Conservation (phyloP, 2,329 filamentous ascomycete genomes). For the Arthrobotrys iridis region DNA sequence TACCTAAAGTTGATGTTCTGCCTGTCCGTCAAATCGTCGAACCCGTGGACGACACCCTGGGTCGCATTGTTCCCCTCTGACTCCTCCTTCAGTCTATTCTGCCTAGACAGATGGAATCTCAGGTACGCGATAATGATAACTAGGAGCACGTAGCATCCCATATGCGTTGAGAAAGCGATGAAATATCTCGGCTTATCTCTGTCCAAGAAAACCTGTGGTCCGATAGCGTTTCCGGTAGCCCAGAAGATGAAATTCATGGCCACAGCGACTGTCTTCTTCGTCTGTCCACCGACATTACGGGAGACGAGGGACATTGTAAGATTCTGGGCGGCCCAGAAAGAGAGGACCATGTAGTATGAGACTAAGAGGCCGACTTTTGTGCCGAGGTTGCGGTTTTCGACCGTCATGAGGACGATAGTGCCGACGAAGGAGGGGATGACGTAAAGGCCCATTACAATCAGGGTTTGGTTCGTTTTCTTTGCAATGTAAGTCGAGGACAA, state of each 20-base stretch:
- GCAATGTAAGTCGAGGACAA: constrained; percentile 74
- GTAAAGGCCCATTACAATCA: constrained; percentile 73
- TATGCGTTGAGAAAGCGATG: constrained; percentile 74
- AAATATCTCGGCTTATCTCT: constrained; percentile 73
- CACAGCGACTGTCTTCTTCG: constrained; percentile 75
- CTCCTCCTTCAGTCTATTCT: constrained; percentile 68
- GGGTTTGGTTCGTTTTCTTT: constrained; percentile 75
- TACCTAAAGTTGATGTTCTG: constrained; percentile 70
- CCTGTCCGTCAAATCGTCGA: constrained; percentile 73
- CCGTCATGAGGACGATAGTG: constrained; percentile 76
- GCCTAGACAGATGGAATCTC: constrained; percentile 68
- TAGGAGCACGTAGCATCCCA: constrained; percentile 74
- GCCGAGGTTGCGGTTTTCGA: constrained; percentile 68
- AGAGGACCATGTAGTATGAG: constrained; percentile 79
- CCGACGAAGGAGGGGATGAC: constrained; percentile 75
- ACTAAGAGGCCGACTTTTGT: constrained; percentile 75
- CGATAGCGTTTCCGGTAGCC: constrained; percentile 73
- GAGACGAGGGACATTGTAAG: constrained; percentile 74
- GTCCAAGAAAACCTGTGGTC: constrained; percentile 72
- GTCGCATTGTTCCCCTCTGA: constrained; percentile 63
- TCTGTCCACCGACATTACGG: constrained; percentile 76
- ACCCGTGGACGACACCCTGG: constrained; percentile 66
- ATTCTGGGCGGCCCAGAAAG: constrained; percentile 78
- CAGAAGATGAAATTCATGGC: constrained; percentile 77
- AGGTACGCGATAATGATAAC: constrained; percentile 69